phyloP scores from a whole-genome alignment of 2,329 filamentous ascomycete species.

The Botrytis squamosa region DNA sequence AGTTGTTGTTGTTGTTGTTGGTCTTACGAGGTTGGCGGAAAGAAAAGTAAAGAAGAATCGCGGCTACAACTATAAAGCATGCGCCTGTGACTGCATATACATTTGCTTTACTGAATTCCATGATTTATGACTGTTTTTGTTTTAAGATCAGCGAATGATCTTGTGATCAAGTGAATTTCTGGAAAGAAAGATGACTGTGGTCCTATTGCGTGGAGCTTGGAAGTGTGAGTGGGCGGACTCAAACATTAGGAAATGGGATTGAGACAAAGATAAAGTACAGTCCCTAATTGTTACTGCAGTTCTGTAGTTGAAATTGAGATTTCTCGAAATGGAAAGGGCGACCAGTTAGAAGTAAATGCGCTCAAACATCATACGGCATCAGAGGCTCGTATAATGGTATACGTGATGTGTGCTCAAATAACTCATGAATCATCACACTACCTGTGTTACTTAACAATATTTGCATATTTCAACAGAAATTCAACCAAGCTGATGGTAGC shows the following conservation, averaged over 20 bases:
- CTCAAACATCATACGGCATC: not conserved
- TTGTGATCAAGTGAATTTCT: not conserved
- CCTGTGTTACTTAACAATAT: not conserved
- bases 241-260: not conserved
- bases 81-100: not conserved
- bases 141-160: not conserved
- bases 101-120: not conserved
- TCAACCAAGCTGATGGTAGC: not conserved
- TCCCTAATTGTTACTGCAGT: not conserved
- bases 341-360: not conserved
- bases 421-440: not conserved
- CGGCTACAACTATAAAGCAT: slow-evolving; percentile 3
- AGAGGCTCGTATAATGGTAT: not conserved
- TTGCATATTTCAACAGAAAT: not conserved
- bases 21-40: not conserved
- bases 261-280: not conserved
- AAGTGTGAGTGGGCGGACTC: not conserved
- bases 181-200: not conserved
- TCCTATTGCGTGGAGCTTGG: not conserved
- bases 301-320: not conserved
- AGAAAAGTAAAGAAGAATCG: not conserved
- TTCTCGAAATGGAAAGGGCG: not conserved
- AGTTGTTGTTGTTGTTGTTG: not conserved
- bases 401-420: not conserved
- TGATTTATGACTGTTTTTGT: not conserved